Conservation (phyloP, 176 grass and related monocot species). For the Tillandsia fasciculata region DNA sequence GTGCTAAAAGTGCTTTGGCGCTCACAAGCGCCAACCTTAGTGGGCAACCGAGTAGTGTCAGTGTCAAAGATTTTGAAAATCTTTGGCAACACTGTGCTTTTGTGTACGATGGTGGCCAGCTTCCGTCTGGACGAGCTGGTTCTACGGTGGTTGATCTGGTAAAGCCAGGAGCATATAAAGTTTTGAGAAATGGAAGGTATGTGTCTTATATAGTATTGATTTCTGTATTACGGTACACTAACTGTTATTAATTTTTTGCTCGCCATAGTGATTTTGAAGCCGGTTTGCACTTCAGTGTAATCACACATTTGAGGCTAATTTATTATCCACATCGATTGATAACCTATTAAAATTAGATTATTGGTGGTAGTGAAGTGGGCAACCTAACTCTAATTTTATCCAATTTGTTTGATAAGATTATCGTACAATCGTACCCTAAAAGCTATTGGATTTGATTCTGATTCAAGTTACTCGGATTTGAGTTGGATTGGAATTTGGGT, state of each 20-base stretch:
- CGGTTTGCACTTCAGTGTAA: no score
- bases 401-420: no score
- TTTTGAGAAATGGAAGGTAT: constrained; percentile 90
- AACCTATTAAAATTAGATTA: no score
- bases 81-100: constrained; percentile 73
- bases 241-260: not conserved
- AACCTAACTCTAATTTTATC: no score
- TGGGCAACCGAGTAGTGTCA: constrained; percentile 58
- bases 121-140: constrained; percentile 74
- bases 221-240: not conserved
- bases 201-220: not conserved
- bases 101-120: constrained; percentile 73
- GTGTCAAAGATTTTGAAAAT: constrained; percentile 59
- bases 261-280: constrained; percentile 3
- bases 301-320: no score
- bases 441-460: no score
- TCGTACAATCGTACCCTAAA: no score
- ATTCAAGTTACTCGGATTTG: no score
- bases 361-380: no score
- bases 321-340: no score
- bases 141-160: constrained; percentile 86
- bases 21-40: constrained; percentile 92
- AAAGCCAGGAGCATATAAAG: constrained; percentile 65
- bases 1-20: constrained; percentile 76
- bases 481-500: no score